These are phyloP conservation scores for Kalmusia sp. DNA, from an alignment of 2,329 filamentous ascomycete species.

Conservation along the genomic window DNA sequence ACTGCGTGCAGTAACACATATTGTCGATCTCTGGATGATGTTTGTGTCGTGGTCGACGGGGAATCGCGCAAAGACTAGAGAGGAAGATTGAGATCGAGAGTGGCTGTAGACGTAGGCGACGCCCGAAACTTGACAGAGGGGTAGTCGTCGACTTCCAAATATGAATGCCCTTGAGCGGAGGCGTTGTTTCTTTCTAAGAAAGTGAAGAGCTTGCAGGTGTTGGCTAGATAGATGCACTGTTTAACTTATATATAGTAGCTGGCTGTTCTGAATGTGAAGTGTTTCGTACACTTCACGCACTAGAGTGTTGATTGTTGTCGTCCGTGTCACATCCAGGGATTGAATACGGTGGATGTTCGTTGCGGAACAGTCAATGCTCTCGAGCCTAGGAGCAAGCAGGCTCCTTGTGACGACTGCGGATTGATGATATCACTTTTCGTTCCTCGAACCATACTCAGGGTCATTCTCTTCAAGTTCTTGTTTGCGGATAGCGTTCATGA, in stretches of 20 bases:
- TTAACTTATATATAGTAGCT: neutral
- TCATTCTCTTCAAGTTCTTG: constrained; percentile 58
- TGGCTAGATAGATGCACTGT: neutral
- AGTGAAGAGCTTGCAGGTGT: neutral
- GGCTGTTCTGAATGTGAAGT: neutral
- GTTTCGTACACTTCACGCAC: neutral
- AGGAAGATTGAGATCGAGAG: neutral
- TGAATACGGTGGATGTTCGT: neutral
- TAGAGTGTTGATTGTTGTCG: neutral
- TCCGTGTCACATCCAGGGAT: neutral
- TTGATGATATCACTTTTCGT: constrained; percentile 29
- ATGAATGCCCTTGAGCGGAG: neutral
- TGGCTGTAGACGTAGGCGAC: neutral
- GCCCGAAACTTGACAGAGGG: neutral
- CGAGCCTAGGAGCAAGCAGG: neutral
- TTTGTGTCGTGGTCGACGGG: neutral
- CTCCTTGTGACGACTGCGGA: constrained; percentile 2
- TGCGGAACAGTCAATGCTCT: neutral
- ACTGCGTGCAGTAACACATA: constrained; percentile 59
- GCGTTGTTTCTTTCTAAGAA: neutral
- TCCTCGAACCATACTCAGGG: constrained; percentile 43
- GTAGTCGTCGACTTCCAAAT: neutral
- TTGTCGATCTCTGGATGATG: neutral
- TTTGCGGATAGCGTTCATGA: constrained; percentile 82
- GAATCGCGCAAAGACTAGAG: too few species aligned